Conservation (phyloP, 768 basidiomycete species). For the Lactarius indigo region DNA sequence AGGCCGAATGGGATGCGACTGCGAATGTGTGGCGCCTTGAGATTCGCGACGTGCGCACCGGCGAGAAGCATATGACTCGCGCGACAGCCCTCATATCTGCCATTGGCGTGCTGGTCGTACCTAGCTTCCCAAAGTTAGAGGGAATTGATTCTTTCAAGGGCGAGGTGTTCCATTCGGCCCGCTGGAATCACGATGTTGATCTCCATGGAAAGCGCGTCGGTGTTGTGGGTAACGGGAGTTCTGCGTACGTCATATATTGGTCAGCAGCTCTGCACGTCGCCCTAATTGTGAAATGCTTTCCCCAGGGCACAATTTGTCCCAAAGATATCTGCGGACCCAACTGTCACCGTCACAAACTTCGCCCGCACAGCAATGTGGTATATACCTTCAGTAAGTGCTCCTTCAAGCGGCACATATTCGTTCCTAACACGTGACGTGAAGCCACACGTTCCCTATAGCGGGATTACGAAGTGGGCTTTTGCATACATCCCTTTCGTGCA, state of each 20-base stretch:
- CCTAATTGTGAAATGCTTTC: background rate
- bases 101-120: constrained; percentile 29
- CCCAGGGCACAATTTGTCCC: constrained; percentile 48
- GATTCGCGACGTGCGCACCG: constrained; percentile 23
- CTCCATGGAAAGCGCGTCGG: constrained; percentile 52
- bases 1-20: constrained; percentile 30
- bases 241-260: constrained; percentile 36
- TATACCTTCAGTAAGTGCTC: constrained; percentile 40
- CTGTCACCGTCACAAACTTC: constrained; percentile 52
- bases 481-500: constrained; percentile 47
- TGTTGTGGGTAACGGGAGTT: constrained; percentile 61
- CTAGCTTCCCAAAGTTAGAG: constrained; percentile 29
- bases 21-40: constrained; percentile 29
- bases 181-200: constrained; percentile 51
- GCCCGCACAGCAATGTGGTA: constrained; percentile 55
- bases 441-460: constrained; percentile 38
- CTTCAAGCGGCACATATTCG: no score
- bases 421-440: background rate
- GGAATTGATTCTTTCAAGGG: constrained; percentile 43
- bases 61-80: constrained; percentile 13
- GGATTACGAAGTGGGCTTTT: constrained; percentile 49
- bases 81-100: constrained; percentile 33
- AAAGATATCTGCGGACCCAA: constrained; percentile 45
- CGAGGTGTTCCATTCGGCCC: constrained; percentile 50
- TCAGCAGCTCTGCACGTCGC: background rate